Base-by-base conservation (phyloP, 768 basidiomycete genomes). In the Clitopilus hobsonii region DNA sequence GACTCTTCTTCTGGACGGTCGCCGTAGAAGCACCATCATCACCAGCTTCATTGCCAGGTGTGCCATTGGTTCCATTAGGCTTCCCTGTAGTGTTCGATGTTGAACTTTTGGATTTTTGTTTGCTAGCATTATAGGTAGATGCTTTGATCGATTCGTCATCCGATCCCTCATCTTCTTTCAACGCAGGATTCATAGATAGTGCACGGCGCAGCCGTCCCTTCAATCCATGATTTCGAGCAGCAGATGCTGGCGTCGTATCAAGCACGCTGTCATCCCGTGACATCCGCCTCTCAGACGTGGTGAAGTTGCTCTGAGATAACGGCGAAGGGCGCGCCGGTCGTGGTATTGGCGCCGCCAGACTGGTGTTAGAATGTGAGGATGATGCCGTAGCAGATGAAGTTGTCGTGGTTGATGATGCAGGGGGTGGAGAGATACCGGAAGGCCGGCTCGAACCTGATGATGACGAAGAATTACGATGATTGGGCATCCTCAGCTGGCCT, bases 171-270 rank as follows among this genome's bases (percentile, higher is more conserved):
- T 80, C 81, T 59, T 86, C 84, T 26, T 79, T 76, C 53, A 91
- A 74, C 4, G 82, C 71, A 6, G 85, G 81, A 58, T 84, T 85
- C 61, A 89, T 78, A 1, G 83, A 84, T 22, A 91, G 75, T 3
- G 86, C 90, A 25, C 89, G 83, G 38, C 88, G 83, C 36, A 93
- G 75, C 54, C 84, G 82, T 61, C 83, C 85, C 66, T 92, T 94
- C 59, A 95, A 75, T 0, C 92, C 92, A 13, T 82, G 79, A 55
- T 79, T 78, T 54, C 86, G 81, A 41, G 75, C 67, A 53, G 60
- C 62, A 24, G 71, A 64, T 32, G 66, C 65, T 6, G 71, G 72
- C 13, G 68, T 64, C 38, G 73, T 61, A 60, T 81, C 79, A 5
- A 77, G 69, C 72, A 85, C 73, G 55, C 82, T 86, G 62, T 90